phyloP scores from a whole-genome alignment of 805 yeast species.

The Allodekkera sacchari region DNA sequence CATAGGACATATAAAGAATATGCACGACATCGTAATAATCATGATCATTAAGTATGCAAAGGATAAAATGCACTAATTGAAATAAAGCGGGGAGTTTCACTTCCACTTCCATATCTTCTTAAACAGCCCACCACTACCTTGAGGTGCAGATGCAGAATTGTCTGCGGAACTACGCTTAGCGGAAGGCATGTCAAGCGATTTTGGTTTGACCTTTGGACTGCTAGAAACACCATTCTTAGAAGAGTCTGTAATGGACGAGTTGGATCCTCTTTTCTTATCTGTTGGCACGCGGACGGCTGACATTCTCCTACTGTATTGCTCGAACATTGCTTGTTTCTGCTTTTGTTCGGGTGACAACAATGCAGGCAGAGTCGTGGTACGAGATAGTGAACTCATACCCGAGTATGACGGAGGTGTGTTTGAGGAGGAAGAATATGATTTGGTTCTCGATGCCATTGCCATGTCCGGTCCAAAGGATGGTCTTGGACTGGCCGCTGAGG shows the following conservation, averaged over 20 bases:
- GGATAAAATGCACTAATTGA: no score
- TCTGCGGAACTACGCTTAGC: no score
- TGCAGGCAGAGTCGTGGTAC: constrained; percentile 1
- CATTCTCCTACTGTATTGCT: constrained; percentile 23
- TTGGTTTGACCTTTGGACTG: no score
- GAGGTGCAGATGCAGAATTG: no score
- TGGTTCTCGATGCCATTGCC: constrained; percentile 6
- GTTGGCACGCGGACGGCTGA: constrained; percentile 13
- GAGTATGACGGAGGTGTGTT: no score
- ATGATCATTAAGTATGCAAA: no score
- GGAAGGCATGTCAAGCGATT: no score
- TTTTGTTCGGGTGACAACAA: constrained; percentile 1
- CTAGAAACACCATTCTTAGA: background rate
- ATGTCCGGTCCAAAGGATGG: no score
- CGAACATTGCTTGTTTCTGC: constrained; percentile 18
- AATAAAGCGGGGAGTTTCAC: no score
- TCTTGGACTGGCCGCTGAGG: no score
- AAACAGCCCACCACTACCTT: constrained; percentile 1
- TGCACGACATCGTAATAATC: no score
- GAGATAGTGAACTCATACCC: background rate
- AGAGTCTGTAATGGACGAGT: background rate
- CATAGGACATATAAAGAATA: no score
- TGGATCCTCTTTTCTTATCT: background rate
- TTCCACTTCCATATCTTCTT: constrained; percentile 2
- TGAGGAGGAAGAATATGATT: constrained; percentile 8